Conservation (phyloP, 495 filamentous ascomycete genomes). For the Aspergillus coremiiformis region DNA sequence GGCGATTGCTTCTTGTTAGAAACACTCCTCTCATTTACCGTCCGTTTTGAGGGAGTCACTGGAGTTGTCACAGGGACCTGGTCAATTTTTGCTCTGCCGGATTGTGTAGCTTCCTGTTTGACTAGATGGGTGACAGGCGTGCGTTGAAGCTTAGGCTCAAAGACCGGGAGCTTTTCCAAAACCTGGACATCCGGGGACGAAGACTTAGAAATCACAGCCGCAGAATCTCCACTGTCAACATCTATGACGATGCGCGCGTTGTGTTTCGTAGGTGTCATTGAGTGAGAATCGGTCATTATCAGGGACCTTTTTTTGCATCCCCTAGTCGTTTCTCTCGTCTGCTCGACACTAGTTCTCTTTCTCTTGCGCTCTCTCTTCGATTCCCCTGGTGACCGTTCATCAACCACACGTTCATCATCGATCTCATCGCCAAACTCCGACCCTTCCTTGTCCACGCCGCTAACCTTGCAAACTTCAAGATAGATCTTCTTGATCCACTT, state of each 20-base stretch:
- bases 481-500: conserved; percentile 19
- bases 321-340: not conserved
- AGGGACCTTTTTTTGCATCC: not conserved
- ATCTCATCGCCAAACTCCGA: conserved; percentile 21
- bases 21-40: not conserved
- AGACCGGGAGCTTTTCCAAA: not conserved
- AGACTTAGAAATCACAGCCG: not conserved
- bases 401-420: conserved; percentile 7
- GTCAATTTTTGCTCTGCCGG: not conserved
- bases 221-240: not conserved
- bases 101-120: not conserved
- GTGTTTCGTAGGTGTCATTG: not conserved
- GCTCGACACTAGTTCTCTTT: conserved; percentile 3
- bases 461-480: conserved; percentile 7
- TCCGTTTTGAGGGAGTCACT: not conserved
- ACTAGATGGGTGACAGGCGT: not conserved
- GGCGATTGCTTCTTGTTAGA: not conserved
- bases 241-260: not conserved
- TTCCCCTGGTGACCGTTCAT: conserved; percentile 2
- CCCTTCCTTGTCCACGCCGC: not conserved
- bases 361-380: conserved; percentile 14
- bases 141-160: not conserved
- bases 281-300: not conserved
- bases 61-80: not conserved
- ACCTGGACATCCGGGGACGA: not conserved